phyloP scores from a whole-genome alignment of 2,329 filamentous ascomycete species.

The Allantophomopsis lycopodina region DNA sequence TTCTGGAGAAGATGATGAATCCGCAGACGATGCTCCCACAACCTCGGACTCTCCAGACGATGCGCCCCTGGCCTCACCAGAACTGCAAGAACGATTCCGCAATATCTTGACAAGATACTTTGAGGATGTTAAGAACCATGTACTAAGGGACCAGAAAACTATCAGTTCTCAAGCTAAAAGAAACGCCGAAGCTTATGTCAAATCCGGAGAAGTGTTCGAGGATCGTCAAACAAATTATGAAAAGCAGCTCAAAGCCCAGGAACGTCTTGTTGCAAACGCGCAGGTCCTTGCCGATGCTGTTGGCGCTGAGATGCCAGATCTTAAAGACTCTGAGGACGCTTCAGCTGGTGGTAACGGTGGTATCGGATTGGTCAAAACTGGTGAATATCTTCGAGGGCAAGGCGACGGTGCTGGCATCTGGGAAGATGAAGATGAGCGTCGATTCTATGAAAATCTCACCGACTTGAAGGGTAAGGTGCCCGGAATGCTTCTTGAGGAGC shows the following conservation, averaged over 20 bases:
- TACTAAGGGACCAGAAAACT: slow-evolving; percentile 83
- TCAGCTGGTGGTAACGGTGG: slow-evolving; percentile 54
- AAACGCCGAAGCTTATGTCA: slow-evolving; percentile 96
- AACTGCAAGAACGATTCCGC: slow-evolving; percentile 73
- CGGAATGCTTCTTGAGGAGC: slow-evolving; percentile 81
- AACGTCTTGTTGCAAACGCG: slow-evolving; percentile 79
- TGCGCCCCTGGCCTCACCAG: slow-evolving; percentile 58
- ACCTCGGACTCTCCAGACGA: slow-evolving; percentile 40
- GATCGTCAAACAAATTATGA: slow-evolving; percentile 94
- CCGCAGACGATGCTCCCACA: slow-evolving; percentile 30
- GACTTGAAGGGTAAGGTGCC: slow-evolving; percentile 95
- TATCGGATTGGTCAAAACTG: slow-evolving; percentile 87
- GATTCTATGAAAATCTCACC: slow-evolving; percentile 94
- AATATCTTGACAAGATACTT: slow-evolving; percentile 81
- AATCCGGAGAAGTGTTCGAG: slow-evolving; percentile 96
- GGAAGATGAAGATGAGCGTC: slow-evolving; percentile 95
- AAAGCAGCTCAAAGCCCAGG: slow-evolving; percentile 82
- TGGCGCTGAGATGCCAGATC: slow-evolving; percentile 82
- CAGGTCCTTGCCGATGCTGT: slow-evolving; percentile 83
- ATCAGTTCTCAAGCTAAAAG: slow-evolving; percentile 77
- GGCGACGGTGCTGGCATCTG: slow-evolving; percentile 89
- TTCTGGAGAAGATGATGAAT: slow-evolving; percentile 30
- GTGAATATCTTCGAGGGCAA: slow-evolving; percentile 82
- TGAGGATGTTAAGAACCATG: slow-evolving; percentile 80
- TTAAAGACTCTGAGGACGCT: slow-evolving; percentile 69